Conservation (phyloP, 2,329 filamentous ascomycete genomes). For the Paracoccidioides brasiliensis region DNA sequence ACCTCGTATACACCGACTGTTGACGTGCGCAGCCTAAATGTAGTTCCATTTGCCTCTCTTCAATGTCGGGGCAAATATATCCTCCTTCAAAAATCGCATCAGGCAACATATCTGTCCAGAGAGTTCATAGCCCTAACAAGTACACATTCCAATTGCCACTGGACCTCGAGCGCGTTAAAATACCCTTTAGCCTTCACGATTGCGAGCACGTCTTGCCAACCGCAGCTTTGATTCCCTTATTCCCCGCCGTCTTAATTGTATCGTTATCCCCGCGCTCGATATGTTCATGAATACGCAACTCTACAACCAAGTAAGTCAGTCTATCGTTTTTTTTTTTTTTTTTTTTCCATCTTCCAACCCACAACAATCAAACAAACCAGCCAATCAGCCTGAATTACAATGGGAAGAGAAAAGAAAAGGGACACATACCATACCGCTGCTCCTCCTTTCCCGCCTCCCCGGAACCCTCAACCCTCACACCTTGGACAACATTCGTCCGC, state of each 20-base stretch:
- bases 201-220: conserved; percentile 28
- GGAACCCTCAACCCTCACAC: conserved; percentile 40
- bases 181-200: conserved; percentile 10
- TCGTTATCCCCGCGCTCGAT: conserved; percentile 92
- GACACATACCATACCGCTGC: conserved; percentile 24
- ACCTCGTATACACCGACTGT: not conserved
- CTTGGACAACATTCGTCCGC: conserved; percentile 78
- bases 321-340: not conserved
- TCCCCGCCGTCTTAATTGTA: conserved; percentile 55
- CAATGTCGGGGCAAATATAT: not conserved
- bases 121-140: too few relatives aligned
- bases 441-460: conserved; percentile 19
- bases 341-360: not conserved
- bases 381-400: not conserved
- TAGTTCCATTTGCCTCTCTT: not conserved
- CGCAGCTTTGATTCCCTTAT: conserved; percentile 24
- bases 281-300: conserved; percentile 75
- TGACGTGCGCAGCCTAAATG: not conserved
- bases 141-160: too few relatives aligned
- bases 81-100: not conserved
- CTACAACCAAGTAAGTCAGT: conserved; percentile 33
- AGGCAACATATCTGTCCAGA: not conserved
- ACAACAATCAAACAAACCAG: not conserved
- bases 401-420: not conserved
- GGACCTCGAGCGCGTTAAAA: too few relatives aligned